A percentile compares a stretch with the other conserved stretches of the same genome.
phyloP scores from a whole-genome alignment of 345 rosid genomes.

The Populus euphratica region DNA sequence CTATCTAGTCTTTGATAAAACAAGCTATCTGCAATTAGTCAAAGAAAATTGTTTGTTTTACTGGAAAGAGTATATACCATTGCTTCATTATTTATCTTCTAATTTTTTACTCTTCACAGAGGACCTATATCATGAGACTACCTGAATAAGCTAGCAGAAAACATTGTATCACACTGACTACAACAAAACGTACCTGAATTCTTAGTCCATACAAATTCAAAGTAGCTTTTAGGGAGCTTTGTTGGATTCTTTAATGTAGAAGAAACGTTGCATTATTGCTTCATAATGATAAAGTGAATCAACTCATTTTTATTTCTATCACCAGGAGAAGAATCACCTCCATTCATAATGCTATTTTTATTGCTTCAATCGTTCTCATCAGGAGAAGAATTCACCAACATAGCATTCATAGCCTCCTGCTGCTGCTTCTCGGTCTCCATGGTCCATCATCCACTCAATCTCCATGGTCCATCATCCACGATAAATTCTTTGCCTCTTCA shows the following conservation, averaged over 20 bases:
- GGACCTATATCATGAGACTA: not conserved
- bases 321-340: not conserved
- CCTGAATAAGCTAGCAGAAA: not conserved
- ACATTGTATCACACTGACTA: not conserved
- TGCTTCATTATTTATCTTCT: constrained; percentile 21
- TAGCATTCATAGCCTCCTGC: constrained; percentile 42
- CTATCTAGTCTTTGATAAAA: constrained; percentile 43
- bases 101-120: not conserved
- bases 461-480: constrained; percentile 88
- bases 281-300: constrained; percentile 39
- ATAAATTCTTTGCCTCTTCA: constrained; percentile 91
- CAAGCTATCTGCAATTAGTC: constrained; percentile 58
- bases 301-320: constrained; percentile 9
- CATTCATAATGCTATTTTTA: no score
- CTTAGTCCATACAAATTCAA: not conserved
- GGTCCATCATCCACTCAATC: constrained; percentile 80
- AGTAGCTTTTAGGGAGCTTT: not conserved
- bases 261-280: not conserved
- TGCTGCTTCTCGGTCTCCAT: constrained; percentile 86
- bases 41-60: not conserved
- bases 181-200: not conserved
- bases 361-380: constrained; percentile 58
- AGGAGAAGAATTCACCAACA: constrained; percentile 46
- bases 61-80: not conserved
- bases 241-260: not conserved